Conservation (phyloP, 2,329 filamentous ascomycete genomes). For the Emmonsiellopsis sp. region DNA sequence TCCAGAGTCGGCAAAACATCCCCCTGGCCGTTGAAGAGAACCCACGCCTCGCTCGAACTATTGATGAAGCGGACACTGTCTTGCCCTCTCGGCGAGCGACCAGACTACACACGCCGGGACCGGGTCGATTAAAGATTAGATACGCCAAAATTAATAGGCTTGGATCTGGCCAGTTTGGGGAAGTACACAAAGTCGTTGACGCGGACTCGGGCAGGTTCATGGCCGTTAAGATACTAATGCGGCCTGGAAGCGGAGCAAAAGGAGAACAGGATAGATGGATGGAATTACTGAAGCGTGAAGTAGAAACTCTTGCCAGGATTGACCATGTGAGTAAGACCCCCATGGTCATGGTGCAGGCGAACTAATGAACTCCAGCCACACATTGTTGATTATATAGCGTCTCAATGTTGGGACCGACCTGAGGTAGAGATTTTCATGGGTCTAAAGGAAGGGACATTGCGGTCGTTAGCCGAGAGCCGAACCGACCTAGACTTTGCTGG, state of each 20-base stretch:
- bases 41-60: neutral
- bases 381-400: constrained; percentile 9
- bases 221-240: constrained; percentile 9
- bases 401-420: constrained; percentile 1
- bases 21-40: neutral
- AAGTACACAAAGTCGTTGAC: constrained; percentile 9
- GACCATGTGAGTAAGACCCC: neutral
- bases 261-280: neutral
- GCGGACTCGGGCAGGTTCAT: constrained; percentile 9
- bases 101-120: neutral
- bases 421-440: constrained; percentile 9
- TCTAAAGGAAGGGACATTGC: constrained; percentile 6
- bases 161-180: constrained; percentile 12
- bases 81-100: neutral
- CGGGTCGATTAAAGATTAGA: neutral
- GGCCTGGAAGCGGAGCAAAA: neutral
- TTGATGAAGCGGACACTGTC: neutral
- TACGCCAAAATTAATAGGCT: constrained; percentile 2
- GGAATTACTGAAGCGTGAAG: constrained; percentile 1
- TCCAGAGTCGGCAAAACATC: neutral
- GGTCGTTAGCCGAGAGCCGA: neutral
- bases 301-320: neutral
- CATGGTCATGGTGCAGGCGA: neutral
- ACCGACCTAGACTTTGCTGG: neutral
- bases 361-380: constrained; percentile 4